These are phyloP conservation scores for Rutstroemia sp. DNA, from an alignment of 2,329 filamentous ascomycete species.

Conservation along the genomic window DNA sequence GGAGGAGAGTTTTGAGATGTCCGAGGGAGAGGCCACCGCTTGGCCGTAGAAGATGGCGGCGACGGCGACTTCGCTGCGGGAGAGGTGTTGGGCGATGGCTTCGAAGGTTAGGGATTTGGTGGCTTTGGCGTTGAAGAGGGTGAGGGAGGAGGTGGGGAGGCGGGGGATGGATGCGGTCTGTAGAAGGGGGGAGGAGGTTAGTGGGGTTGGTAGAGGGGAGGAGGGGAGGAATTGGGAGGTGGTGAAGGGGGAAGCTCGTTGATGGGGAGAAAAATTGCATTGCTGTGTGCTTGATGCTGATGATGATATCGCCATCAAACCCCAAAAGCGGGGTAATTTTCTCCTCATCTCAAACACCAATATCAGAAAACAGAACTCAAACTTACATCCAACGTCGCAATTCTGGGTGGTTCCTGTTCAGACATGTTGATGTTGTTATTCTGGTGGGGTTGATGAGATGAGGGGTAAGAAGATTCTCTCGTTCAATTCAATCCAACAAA, in stretches of 20 bases:
- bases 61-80: constrained; percentile 78
- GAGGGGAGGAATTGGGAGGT: neutral
- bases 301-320: neutral
- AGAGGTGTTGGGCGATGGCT: constrained; percentile 64
- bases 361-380: neutral
- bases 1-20: constrained; percentile 57
- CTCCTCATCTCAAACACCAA: no score
- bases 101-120: constrained; percentile 70
- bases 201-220: constrained; percentile 32
- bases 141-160: constrained; percentile 62
- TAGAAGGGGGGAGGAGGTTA: constrained; percentile 40
- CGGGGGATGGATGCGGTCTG: constrained; percentile 27
- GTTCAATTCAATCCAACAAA: no score
- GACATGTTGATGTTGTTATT: neutral
- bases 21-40: constrained; percentile 63
- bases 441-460: neutral
- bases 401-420: constrained; percentile 5
- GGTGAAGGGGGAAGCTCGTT: no score
- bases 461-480: neutral
- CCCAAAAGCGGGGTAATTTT: neutral
- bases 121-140: constrained; percentile 78
- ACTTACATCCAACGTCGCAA: constrained; percentile 11
- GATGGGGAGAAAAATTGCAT: constrained; percentile 13
- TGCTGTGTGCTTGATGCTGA: neutral
- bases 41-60: constrained; percentile 91